phyloP scores from a whole-genome alignment of 495 filamentous ascomycete genomes.

The Xylaria curta region DNA sequence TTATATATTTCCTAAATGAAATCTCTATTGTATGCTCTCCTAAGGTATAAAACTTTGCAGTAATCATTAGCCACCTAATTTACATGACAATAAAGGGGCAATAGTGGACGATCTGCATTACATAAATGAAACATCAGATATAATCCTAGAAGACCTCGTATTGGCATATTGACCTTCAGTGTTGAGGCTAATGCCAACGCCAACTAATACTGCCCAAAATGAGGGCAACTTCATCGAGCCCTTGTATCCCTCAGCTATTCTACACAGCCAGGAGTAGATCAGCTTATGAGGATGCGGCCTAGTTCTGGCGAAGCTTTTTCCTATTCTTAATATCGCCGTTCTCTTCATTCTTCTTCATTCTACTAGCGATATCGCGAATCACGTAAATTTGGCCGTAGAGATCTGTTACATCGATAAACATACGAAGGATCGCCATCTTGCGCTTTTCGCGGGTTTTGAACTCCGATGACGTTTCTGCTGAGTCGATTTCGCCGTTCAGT shows the following conservation, averaged over 20 bases:
- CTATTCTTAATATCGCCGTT: neutral
- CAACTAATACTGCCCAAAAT: neutral
- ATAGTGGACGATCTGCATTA: neutral
- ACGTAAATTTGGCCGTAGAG: constrained; percentile 14
- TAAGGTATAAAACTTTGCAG: neutral
- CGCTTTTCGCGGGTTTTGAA: constrained; percentile 28
- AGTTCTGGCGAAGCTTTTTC: neutral
- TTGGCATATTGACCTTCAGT: too few relatives aligned
- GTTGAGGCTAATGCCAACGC: too few relatives aligned
- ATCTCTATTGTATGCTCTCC: neutral
- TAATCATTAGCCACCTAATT: neutral
- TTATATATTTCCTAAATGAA: neutral
- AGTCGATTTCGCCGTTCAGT: neutral
- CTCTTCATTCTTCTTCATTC: neutral
- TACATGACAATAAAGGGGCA: neutral
- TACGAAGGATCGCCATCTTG: constrained; percentile 8
- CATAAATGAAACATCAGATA: neutral
- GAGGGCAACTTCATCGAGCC: neutral
- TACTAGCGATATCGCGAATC: constrained; percentile 6
- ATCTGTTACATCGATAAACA: constrained; percentile 11
- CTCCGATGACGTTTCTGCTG: constrained; percentile 21
- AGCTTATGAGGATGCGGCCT: neutral
- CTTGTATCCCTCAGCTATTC: neutral
- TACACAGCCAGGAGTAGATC: neutral
- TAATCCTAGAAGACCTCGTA: too few relatives aligned